phyloP scores from a whole-genome alignment of 208 protist species.

The Crithidia thermophila region DNA sequence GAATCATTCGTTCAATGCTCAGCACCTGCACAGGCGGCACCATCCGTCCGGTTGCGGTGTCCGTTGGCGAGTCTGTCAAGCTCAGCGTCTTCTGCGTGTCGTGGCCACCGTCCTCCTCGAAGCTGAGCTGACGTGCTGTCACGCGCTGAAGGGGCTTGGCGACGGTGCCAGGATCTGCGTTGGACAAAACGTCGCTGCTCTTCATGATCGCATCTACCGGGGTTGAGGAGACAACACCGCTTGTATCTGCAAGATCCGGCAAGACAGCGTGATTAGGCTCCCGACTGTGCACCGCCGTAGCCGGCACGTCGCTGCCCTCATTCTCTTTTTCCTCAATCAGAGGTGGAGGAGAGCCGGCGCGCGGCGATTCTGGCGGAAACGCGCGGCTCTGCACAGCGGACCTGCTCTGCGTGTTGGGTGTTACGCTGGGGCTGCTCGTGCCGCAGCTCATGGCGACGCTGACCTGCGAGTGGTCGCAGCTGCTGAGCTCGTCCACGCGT shows the following conservation, averaged over 20 bases:
- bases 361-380: too few species aligned
- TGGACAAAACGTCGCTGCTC: background rate
- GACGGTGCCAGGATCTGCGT: conserved; percentile 8
- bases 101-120: conserved; percentile 20
- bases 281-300: too few species aligned
- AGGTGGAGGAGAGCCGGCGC: too few species aligned
- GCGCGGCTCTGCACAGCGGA: background rate
- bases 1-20: background rate
- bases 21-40: conserved; percentile 2
- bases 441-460: conserved; percentile 9
- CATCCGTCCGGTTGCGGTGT: background rate
- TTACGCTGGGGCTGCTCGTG: background rate
- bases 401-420: background rate
- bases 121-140: conserved; percentile 31
- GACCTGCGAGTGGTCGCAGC: conserved; percentile 13
- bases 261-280: too few species aligned
- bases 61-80: background rate
- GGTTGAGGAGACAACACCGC: too few species aligned
- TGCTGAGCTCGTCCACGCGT: background rate
- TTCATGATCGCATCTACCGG: background rate
- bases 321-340: too few species aligned
- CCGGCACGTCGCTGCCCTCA: background rate
- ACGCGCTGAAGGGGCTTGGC: conserved; percentile 23
- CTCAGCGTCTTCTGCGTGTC: background rate
- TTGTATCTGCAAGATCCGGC: too few species aligned